Base-by-base conservation (phyloP, 225 moss, liverwort and hornwort genomes). In the Straminergon stramineum region DNA sequence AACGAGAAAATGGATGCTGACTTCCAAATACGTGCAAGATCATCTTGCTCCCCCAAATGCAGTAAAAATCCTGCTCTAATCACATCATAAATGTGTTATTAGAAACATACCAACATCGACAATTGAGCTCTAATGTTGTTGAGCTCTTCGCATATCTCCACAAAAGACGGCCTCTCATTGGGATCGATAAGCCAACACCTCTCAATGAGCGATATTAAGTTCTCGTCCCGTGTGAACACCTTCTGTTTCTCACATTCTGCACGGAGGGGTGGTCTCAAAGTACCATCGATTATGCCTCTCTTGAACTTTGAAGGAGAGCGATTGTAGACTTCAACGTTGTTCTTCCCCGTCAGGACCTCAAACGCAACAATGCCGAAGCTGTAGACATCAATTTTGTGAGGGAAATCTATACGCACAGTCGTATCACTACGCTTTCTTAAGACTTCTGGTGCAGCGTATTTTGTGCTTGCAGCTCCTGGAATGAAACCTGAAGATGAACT, bases 321-420 rank as follows among this genome's bases (percentile, higher is more conserved):
- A 30, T 17, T n/a, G 37, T 80, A 91, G 58, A 2, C 48, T 37
- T 15, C 5, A 32, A 4, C 1, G 51, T 27, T 81, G 81, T 51
- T 85, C 34, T 75, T 82, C 71, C 90, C 92, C 71, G 89, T 90
- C 6, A 92, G 90, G 83, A 92, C 88, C 86, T 90, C 90, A 67
- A 70, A 92, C 20, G 92, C 92, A 24, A 92, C 58, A 85, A 92
- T 86, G 39, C 90, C 86, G 17, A 92, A 92, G 86, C 90, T 89
- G 64, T 86, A 92, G 83, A 92, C 89, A 79, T 92, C 92, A 79
- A 90, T 74, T 82, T 90, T 89, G 37, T 51, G 71, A 55, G 92
- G 90, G 30, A 6, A 83, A 28, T 66, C 19, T 22, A 90, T 64
- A 27, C 45, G 17, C 35, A 62, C 21, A 77, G 45, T 30, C 56